Percentiles rank a stretch among this genome's conserved stretches.
phyloP scores from a whole-genome alignment of 2,329 filamentous ascomycete genomes.

The Juglanconis oblonga region DNA sequence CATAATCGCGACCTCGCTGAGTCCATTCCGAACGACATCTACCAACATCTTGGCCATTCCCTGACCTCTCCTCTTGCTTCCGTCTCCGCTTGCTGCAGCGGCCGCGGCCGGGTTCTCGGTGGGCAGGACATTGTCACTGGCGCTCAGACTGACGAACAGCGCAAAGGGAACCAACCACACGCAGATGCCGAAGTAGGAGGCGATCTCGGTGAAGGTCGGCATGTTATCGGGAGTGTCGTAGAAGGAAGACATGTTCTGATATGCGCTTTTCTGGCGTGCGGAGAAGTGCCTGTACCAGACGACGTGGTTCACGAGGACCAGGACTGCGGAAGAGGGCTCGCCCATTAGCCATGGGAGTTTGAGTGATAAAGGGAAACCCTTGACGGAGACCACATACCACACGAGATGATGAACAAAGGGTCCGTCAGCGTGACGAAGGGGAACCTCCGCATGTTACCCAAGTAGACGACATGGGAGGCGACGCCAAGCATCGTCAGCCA shows the following conservation, averaged over 20 bases:
- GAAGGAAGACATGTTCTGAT: slow-evolving; percentile 55
- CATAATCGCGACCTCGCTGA: slow-evolving; percentile 43
- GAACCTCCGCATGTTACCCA: slow-evolving; percentile 76
- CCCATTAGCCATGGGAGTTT: neutral
- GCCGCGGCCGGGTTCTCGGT: slow-evolving; percentile 68
- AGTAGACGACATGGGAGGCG: slow-evolving; percentile 77
- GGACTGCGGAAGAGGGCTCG: slow-evolving; percentile 41
- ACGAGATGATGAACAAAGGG: slow-evolving; percentile 81
- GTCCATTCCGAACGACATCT: slow-evolving; percentile 51
- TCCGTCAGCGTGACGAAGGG: slow-evolving; percentile 82
- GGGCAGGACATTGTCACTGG: slow-evolving; percentile 90
- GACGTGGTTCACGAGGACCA: slow-evolving; percentile 89
- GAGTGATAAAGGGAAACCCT: neutral
- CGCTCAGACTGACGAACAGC: slow-evolving; percentile 89
- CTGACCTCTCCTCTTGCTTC: slow-evolving; percentile 51
- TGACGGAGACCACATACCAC: slow-evolving; percentile 52
- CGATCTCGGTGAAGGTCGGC: slow-evolving; percentile 89
- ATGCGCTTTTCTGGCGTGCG: slow-evolving; percentile 53
- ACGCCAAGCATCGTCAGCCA: slow-evolving; percentile 72
- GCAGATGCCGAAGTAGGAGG: slow-evolving; percentile 92
- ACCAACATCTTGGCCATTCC: slow-evolving; percentile 67
- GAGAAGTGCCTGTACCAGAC: slow-evolving; percentile 96
- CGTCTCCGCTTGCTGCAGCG: slow-evolving; percentile 35
- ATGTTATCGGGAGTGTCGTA: slow-evolving; percentile 61
- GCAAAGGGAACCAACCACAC: slow-evolving; percentile 97